A percentile compares a stretch with the other conserved stretches of the same genome.
Evolutionary conservation across 2,329 filamentous ascomycete genomes (phyloP).

Genomic region (Colletotrichum scovillei): DNA sequence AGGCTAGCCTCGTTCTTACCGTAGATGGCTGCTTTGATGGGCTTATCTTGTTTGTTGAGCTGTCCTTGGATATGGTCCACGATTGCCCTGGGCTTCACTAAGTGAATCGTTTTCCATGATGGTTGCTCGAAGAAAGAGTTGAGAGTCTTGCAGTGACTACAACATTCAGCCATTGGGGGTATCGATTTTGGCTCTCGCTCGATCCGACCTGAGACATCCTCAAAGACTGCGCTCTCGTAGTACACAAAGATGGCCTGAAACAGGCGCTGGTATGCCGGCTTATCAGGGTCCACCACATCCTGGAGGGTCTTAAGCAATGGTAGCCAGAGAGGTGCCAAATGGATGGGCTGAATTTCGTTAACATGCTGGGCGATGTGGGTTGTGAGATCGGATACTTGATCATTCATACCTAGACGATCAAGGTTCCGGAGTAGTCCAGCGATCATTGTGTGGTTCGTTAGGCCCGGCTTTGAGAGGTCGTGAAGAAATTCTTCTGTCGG

Average conservation of each 20-base stretch:
- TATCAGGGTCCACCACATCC: slow-evolving; percentile 14
- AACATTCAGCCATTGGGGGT: slow-evolving; percentile 19
- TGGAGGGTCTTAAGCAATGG: slow-evolving; percentile 20
- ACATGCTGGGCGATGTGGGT: background rate
- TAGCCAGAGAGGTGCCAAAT: slow-evolving; percentile 26
- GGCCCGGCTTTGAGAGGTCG: background rate
- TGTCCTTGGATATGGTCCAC: slow-evolving; percentile 13
- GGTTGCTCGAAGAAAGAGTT: slow-evolving; percentile 25
- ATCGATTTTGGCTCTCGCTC: slow-evolving; percentile 10
- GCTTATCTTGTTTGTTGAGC: slow-evolving; percentile 23
- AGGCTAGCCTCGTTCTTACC: slow-evolving; percentile 14
- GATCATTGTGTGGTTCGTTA: slow-evolving; percentile 7
- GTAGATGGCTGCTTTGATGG: slow-evolving; percentile 13
- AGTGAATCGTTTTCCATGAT: slow-evolving; percentile 20
- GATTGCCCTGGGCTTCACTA: slow-evolving; percentile 12
- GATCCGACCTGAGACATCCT: slow-evolving; percentile 11
- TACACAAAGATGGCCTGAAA: slow-evolving; percentile 17
- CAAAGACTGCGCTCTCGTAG: slow-evolving; percentile 20
- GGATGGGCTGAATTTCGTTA: slow-evolving; percentile 20
- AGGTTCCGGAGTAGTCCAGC: slow-evolving; percentile 26
- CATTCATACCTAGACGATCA: slow-evolving; percentile 18
- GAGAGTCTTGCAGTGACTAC: slow-evolving; percentile 18
- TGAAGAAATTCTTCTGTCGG: background rate
- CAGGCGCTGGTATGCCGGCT: slow-evolving; percentile 9
- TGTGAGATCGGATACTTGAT: slow-evolving; percentile 1